phyloP scores from a whole-genome alignment of 805 yeast genomes.

The Yarrowia alimentaria region DNA sequence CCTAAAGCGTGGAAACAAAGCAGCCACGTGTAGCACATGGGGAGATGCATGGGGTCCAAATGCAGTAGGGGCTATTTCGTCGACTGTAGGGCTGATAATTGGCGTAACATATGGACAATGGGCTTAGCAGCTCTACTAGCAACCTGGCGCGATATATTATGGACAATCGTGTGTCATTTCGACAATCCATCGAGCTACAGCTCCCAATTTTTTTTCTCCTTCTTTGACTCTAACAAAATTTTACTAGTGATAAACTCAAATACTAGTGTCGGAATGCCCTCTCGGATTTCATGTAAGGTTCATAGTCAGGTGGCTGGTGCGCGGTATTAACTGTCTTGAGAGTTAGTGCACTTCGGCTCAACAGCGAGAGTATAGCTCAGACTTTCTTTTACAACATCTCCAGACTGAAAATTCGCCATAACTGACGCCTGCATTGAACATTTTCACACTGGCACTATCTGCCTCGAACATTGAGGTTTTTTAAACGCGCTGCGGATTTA shows the following conservation, averaged over 20 bases:
- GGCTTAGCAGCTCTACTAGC: no score
- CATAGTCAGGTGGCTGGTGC: constrained; percentile 26
- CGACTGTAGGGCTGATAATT: no score
- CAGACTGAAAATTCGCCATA: not conserved
- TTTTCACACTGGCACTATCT: not conserved
- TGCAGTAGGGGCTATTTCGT: not conserved
- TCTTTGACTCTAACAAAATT: constrained; percentile 5
- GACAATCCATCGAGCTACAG: no score
- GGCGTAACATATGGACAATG: no score
- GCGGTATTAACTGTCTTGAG: constrained; percentile 23
- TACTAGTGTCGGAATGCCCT: constrained; percentile 16
- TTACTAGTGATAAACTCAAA: constrained; percentile 21
- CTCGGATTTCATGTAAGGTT: constrained; percentile 21
- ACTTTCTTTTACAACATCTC: constrained; percentile 4
- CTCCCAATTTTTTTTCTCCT: not conserved
- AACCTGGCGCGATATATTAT: no score
- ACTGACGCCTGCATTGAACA: no score
- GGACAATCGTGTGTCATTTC: no score
- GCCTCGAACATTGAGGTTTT: not conserved
- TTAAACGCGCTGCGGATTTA: constrained; percentile 16
- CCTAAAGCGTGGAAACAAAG: constrained; percentile 16
- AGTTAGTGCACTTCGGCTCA: constrained; percentile 22
- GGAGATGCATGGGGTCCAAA: constrained; percentile 2
- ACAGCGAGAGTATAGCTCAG: constrained; percentile 3
- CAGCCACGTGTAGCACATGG: constrained; percentile 26